These are phyloP conservation scores for Sporothrix pseudoabietina DNA, from an alignment of 2,329 filamentous ascomycete genomes.

Conservation along the genomic window DNA sequence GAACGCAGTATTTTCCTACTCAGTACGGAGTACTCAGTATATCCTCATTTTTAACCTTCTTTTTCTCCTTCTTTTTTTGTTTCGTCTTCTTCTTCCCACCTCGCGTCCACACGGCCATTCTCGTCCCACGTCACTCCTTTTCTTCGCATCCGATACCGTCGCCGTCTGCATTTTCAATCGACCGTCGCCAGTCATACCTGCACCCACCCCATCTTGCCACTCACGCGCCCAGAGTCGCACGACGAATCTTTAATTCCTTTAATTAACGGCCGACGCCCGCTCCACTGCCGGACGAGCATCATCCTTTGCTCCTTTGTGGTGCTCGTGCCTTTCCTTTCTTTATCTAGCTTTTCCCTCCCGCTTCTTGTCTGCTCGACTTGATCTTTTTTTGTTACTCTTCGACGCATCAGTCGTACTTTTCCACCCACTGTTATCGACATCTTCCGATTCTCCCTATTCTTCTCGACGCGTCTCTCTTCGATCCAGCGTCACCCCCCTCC, in stretches of 20 bases:
- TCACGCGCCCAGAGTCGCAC: slow-evolving; percentile 30
- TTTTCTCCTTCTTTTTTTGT: neutral
- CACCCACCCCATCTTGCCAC: neutral
- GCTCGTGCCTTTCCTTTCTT: slow-evolving; percentile 12
- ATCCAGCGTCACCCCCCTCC: neutral
- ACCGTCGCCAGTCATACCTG: neutral
- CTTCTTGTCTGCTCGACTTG: neutral
- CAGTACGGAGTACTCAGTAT: too few species aligned
- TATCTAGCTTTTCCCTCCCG: neutral
- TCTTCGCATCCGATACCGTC: neutral
- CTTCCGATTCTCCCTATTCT: neutral
- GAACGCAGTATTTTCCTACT: neutral
- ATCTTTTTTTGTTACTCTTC: slow-evolving; percentile 5
- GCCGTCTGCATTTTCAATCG: slow-evolving; percentile 25
- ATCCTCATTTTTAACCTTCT: slow-evolving; percentile 11
- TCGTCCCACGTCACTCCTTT: slow-evolving; percentile 19
- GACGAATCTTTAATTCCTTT: slow-evolving; percentile 26
- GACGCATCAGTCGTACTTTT: neutral
- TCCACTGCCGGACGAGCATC: slow-evolving; percentile 32
- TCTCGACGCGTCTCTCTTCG: neutral
- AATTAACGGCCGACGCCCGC: slow-evolving; percentile 33
- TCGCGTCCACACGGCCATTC: neutral
- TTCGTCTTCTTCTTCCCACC: slow-evolving; percentile 9
- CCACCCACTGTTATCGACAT: neutral
- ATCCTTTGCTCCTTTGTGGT: slow-evolving; percentile 14